phyloP scores from a whole-genome alignment of 192 early-diverging fungal species.

The Backusella luteola region DNA sequence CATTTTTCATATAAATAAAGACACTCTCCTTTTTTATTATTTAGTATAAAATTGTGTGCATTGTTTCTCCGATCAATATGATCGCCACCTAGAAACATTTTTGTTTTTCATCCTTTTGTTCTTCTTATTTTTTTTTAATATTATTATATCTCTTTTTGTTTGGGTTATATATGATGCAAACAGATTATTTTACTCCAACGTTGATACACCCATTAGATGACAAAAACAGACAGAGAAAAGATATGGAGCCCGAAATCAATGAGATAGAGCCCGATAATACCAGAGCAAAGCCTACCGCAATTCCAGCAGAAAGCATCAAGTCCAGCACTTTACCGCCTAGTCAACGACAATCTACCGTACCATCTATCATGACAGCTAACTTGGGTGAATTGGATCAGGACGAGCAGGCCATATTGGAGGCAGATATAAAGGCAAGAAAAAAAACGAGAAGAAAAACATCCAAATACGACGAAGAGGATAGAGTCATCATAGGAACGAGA shows the following conservation, averaged over 20 bases:
- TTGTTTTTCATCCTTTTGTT: not conserved
- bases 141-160: not conserved
- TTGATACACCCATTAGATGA: not conserved
- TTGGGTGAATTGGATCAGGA: conserved; percentile 34
- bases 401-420: conserved; percentile 35
- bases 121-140: not conserved
- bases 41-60: not conserved
- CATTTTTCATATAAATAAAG: not conserved
- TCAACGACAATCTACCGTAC: not conserved
- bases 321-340: not conserved
- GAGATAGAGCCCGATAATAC: not conserved
- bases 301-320: not conserved
- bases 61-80: conserved; percentile 10
- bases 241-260: not conserved
- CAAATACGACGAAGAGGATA: conserved; percentile 33
- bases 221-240: not conserved
- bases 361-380: conserved; percentile 28
- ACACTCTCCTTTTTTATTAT: not conserved
- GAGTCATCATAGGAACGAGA: conserved; percentile 69
- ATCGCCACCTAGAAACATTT: not conserved
- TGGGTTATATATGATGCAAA: not conserved
- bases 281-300: not conserved
- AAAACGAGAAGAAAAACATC: conserved; percentile 40
- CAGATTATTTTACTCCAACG: not conserved
- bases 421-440: conserved; percentile 41